Evolutionary conservation across 495 filamentous ascomycete species (phyloP).

Genomic region (Amniculicola lignicola): DNA sequence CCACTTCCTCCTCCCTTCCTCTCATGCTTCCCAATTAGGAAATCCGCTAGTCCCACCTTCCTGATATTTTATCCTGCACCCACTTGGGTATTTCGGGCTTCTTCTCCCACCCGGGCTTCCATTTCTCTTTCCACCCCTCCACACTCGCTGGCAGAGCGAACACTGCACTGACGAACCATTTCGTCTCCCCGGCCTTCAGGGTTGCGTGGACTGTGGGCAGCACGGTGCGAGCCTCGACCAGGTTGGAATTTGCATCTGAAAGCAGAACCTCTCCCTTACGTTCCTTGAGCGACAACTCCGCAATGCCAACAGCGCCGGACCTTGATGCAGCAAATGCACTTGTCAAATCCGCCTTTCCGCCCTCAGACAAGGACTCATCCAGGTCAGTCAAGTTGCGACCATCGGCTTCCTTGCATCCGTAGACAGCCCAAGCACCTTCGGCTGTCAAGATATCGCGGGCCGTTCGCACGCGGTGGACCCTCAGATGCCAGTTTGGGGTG

Average conservation of each 20-base stretch:
- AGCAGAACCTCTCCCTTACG: slow-evolving; percentile 61
- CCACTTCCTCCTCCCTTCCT: neutral
- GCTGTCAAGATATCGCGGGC: slow-evolving; percentile 27
- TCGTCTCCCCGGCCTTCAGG: slow-evolving; percentile 39
- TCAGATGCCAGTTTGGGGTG: slow-evolving; percentile 31
- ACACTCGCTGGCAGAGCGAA: slow-evolving; percentile 39
- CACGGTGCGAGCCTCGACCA: slow-evolving; percentile 65
- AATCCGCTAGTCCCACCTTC: slow-evolving; percentile 31
- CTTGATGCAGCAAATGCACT: slow-evolving; percentile 63
- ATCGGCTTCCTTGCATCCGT: slow-evolving; percentile 55
- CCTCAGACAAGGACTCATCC: slow-evolving; percentile 53
- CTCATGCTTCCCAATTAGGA: too few species aligned
- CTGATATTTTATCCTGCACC: slow-evolving; percentile 25
- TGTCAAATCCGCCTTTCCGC: slow-evolving; percentile 49
- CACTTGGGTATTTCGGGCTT: slow-evolving; percentile 28
- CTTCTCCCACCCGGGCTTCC: slow-evolving; percentile 33
- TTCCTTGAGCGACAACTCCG: slow-evolving; percentile 49
- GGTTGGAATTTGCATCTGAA: slow-evolving; percentile 74
- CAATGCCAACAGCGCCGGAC: slow-evolving; percentile 66
- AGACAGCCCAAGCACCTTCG: slow-evolving; percentile 59
- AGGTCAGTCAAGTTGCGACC: slow-evolving; percentile 48
- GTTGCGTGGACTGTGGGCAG: slow-evolving; percentile 59
- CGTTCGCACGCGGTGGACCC: slow-evolving; percentile 25
- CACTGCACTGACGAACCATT: slow-evolving; percentile 53
- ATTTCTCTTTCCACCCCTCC: slow-evolving; percentile 29